A percentile compares a stretch with the other conserved stretches of the same genome.
phyloP scores from a whole-genome alignment of 148 eudicot species.

The Camellia lanceoleosa region DNA sequence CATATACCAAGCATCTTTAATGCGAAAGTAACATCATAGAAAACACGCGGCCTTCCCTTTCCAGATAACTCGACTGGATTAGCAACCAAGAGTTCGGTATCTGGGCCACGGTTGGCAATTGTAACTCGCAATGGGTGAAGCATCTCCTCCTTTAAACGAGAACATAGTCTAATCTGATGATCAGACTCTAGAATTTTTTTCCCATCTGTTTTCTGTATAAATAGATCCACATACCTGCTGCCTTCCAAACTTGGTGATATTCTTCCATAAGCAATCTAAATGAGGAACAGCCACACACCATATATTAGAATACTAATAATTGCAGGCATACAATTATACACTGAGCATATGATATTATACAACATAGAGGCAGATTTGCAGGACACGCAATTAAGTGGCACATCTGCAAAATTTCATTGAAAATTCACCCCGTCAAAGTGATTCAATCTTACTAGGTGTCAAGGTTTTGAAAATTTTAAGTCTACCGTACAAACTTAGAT shows the following conservation, averaged over 20 bases:
- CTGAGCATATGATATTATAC: neutral
- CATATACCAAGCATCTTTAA: slow-evolving; percentile 65
- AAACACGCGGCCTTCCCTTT: slow-evolving; percentile 85
- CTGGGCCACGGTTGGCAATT: slow-evolving; percentile 84
- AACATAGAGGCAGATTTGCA: neutral
- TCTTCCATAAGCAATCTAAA: slow-evolving; percentile 74
- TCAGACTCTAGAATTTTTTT: slow-evolving; percentile 63
- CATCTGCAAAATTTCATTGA: neutral
- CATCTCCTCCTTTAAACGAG: slow-evolving; percentile 71
- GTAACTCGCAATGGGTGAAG: slow-evolving; percentile 74
- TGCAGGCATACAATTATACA: neutral
- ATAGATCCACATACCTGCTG: slow-evolving; percentile 64
- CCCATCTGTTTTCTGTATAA: slow-evolving; percentile 62
- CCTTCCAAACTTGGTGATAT: slow-evolving; percentile 55
- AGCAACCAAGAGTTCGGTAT: slow-evolving; percentile 83
- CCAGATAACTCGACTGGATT: slow-evolving; percentile 92
- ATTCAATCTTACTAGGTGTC: neutral
- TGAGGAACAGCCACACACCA: neutral
- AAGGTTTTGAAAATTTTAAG: neutral
- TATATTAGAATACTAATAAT: neutral
- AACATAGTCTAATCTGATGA: slow-evolving; percentile 42
- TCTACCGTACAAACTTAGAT: too few species aligned
- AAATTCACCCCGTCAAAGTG: neutral
- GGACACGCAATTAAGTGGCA: slow-evolving; percentile 3
- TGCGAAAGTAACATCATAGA: slow-evolving; percentile 72